Conservation (phyloP, 1,284 basidiomycete genomes). For the Pterula multifida region DNA sequence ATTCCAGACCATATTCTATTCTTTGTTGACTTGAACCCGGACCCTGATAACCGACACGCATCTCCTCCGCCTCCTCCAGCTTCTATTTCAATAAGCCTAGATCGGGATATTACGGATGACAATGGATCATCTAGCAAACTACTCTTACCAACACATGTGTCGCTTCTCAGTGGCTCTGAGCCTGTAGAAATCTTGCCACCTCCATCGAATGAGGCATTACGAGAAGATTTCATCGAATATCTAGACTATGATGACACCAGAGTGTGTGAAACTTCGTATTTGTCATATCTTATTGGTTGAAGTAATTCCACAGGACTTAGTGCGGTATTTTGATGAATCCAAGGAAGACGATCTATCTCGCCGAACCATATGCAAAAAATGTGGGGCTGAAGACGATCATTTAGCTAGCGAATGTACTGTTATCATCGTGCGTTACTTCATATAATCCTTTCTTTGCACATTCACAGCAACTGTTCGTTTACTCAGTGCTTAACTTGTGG, state of each 20-base stretch:
- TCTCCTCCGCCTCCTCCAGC: slow-evolving; percentile 14
- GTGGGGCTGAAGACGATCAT: slow-evolving; percentile 59
- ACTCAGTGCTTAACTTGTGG: slow-evolving; percentile 80
- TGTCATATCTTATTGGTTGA: background rate
- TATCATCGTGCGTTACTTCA: slow-evolving; percentile 40
- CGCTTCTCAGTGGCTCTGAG: slow-evolving; percentile 31
- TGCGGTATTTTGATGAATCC: slow-evolving; percentile 52
- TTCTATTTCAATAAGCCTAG: slow-evolving; percentile 8
- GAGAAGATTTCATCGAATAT: slow-evolving; percentile 57
- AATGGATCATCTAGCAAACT: slow-evolving; percentile 15
- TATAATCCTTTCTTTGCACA: slow-evolving; percentile 5
- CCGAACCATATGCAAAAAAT: slow-evolving; percentile 56
- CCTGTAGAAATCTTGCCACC: slow-evolving; percentile 34
- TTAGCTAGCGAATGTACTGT: slow-evolving; percentile 51
- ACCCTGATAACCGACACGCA: background rate
- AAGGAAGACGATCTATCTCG: slow-evolving; percentile 25
- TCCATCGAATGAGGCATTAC: slow-evolving; percentile 29
- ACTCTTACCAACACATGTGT: slow-evolving; percentile 55
- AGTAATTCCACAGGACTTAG: slow-evolving; percentile 22
- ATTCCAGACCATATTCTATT: slow-evolving; percentile 24
- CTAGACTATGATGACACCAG: slow-evolving; percentile 57
- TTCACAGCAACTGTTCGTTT: slow-evolving; percentile 6
- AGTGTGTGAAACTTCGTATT: slow-evolving; percentile 22
- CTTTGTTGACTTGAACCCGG: slow-evolving; percentile 34
- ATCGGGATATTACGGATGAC: slow-evolving; percentile 7